Conservation (phyloP, 768 basidiomycete genomes). For the Brasilioporus rufonigricans region DNA sequence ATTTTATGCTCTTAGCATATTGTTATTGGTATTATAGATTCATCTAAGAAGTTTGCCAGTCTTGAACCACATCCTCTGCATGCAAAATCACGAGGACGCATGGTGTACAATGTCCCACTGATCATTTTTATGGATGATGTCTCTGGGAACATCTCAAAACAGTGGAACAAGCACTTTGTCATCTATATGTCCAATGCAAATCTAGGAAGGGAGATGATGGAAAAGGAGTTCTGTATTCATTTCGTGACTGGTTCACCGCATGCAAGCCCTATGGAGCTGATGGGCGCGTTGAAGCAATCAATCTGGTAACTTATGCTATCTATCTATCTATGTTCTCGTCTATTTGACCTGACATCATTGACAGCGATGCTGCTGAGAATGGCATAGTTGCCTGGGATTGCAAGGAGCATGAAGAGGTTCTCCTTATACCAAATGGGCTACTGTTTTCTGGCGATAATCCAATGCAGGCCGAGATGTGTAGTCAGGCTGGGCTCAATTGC, state of each 20-base stretch:
- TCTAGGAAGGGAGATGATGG: slow-evolving; percentile 28
- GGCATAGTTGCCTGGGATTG: slow-evolving; percentile 32
- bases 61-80: slow-evolving; percentile 17
- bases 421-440: slow-evolving; percentile 15
- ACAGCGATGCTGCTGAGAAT: not conserved
- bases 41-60: not conserved
- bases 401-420: slow-evolving; percentile 16
- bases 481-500: slow-evolving; percentile 40
- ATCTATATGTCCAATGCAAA: slow-evolving; percentile 32
- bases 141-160: slow-evolving; percentile 12
- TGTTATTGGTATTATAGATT: not conserved
- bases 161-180: slow-evolving; percentile 36
- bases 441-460: slow-evolving; percentile 40
- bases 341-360: no score
- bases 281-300: slow-evolving; percentile 26
- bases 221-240: slow-evolving; percentile 30
- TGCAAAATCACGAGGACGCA: slow-evolving; percentile 10
- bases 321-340: no score
- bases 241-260: slow-evolving; percentile 36
- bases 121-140: slow-evolving; percentile 36
- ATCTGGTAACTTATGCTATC: slow-evolving; percentile 14
- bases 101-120: slow-evolving; percentile 18
- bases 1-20: no score
- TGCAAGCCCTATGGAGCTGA: slow-evolving; percentile 32
- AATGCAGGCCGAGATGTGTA: slow-evolving; percentile 18